A percentile compares a stretch with the other conserved stretches of the same genome.
These are phyloP conservation scores for Orbilia blumenaviensis DNA, from an alignment of 2,329 filamentous ascomycete genomes.

Conservation along the genomic window DNA sequence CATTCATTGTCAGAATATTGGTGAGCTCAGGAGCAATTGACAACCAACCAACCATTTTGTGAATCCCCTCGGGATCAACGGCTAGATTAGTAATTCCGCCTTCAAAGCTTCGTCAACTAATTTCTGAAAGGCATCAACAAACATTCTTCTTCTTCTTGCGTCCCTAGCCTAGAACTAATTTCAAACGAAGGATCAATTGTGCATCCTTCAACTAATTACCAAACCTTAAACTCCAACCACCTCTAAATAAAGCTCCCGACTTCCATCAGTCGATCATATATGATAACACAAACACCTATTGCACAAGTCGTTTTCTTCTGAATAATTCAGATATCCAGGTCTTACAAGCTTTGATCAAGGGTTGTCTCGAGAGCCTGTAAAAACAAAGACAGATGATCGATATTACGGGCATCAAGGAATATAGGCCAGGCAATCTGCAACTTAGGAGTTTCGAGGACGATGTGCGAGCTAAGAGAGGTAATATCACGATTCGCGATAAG, in stretches of 20 bases:
- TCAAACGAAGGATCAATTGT: neutral
- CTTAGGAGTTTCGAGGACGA: conserved; percentile 7
- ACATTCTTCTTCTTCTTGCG: no score
- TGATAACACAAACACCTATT: neutral
- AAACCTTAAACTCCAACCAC: neutral
- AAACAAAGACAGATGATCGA: neutral
- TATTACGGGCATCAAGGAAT: neutral
- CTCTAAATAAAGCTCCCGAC: neutral
- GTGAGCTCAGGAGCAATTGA: no score
- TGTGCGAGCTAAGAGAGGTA: neutral
- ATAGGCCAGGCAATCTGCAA: neutral
- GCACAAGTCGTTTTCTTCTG: no score
- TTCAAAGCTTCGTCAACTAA: no score
- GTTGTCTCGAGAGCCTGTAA: neutral
- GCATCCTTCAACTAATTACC: neutral
- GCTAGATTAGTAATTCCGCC: no score
- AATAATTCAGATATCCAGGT: no score
- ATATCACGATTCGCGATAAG: neutral
- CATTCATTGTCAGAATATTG: no score
- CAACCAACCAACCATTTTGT: no score
- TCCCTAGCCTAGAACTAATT: no score
- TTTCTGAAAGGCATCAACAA: no score
- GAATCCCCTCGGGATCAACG: no score
- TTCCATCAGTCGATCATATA: no score
- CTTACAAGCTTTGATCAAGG: neutral